phyloP scores from a whole-genome alignment of 768 basidiomycete species.

The Amanita jacksonii region DNA sequence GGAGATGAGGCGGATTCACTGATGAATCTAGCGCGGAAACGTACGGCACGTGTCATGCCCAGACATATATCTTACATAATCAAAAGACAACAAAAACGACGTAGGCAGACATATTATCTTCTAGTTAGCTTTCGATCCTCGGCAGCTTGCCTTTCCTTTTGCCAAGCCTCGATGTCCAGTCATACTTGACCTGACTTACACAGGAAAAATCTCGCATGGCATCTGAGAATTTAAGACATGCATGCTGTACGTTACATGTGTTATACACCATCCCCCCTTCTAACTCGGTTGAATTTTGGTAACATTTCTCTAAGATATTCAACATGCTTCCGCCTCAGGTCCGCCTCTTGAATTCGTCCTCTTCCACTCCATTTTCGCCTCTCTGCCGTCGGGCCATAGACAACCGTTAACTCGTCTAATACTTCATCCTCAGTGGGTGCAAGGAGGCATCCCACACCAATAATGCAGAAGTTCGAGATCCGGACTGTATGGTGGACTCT shows the following conservation, averaged over 20 bases:
- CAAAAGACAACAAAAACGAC: too few species aligned
- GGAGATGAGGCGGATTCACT: too few species aligned
- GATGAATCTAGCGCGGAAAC: too few species aligned
- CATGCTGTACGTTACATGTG: neutral
- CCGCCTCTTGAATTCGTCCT: conserved; percentile 74
- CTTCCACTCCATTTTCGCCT: conserved; percentile 79
- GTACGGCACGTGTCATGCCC: too few species aligned
- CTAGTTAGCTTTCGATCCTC: too few species aligned
- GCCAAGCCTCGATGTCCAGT: neutral
- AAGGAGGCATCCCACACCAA: conserved; percentile 75
- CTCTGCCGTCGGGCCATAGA: conserved; percentile 72
- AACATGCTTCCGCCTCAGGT: conserved; percentile 77
- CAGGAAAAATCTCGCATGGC: too few species aligned
- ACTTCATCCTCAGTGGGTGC: conserved; percentile 71
- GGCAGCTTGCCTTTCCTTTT: too few species aligned
- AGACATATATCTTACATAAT: too few species aligned
- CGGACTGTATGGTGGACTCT: conserved; percentile 78
- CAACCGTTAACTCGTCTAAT: conserved; percentile 73
- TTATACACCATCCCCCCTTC: conserved; percentile 48
- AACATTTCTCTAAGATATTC: conserved; percentile 91
- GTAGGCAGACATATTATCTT: too few species aligned
- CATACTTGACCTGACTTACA: too few species aligned
- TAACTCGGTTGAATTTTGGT: conserved; percentile 76
- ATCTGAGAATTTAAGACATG: too few species aligned
- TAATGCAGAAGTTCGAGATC: conserved; percentile 69